Conservation (phyloP, 345 rosid species). For the Eucalyptus cloeziana region DNA sequence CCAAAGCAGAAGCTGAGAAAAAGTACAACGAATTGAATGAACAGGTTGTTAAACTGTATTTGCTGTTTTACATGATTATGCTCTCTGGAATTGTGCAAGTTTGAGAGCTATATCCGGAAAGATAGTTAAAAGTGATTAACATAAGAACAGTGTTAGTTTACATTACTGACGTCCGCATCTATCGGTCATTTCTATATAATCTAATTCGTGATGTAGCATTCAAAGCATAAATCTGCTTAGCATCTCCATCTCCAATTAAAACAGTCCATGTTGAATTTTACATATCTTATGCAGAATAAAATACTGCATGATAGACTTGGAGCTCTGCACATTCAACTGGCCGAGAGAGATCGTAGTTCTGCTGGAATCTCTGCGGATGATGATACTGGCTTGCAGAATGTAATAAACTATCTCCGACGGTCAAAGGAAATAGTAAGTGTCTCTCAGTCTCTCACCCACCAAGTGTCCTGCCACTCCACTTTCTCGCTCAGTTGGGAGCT, state of each 20-base stretch:
- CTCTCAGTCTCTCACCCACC: neutral
- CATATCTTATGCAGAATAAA: slow-evolving; percentile 15
- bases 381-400: slow-evolving; percentile 74
- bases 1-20: slow-evolving; percentile 55
- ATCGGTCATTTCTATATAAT: neutral
- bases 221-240: neutral
- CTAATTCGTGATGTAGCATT: neutral
- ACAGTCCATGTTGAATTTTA: neutral
- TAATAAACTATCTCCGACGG: slow-evolving; percentile 72
- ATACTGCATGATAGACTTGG: slow-evolving; percentile 70
- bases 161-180: neutral
- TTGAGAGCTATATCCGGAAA: neutral
- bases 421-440: slow-evolving; percentile 74
- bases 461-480: neutral
- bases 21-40: slow-evolving; percentile 71
- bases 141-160: neutral
- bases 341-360: slow-evolving; percentile 57
- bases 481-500: neutral
- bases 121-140: neutral
- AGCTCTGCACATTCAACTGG: slow-evolving; percentile 71
- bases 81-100: neutral
- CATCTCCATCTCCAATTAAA: neutral
- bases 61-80: neutral
- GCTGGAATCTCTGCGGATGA: slow-evolving; percentile 32
- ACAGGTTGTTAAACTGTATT: slow-evolving; percentile 37